Evolutionary conservation across 2,329 filamentous ascomycete genomes (phyloP).

Genomic region (Phyllosticta citribraziliensis): DNA sequence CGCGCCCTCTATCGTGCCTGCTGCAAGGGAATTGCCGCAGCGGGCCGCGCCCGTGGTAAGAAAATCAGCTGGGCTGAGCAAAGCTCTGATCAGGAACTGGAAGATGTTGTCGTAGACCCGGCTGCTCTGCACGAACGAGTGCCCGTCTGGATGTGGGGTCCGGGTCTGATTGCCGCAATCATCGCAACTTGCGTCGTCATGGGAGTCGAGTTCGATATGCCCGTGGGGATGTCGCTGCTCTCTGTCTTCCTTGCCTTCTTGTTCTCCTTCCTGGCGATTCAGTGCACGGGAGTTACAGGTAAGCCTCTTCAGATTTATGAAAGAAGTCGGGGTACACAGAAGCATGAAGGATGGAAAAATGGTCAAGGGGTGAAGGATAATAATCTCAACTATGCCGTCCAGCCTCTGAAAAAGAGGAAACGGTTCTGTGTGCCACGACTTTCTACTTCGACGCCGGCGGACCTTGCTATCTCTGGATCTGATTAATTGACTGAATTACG

Average conservation of each 20-base stretch:
- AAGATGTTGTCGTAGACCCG: slow-evolving; percentile 41
- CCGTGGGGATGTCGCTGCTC: slow-evolving; percentile 47
- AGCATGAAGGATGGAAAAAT: too few species aligned
- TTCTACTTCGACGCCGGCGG: too few species aligned
- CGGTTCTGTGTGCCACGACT: too few species aligned
- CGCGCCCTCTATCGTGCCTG: slow-evolving; percentile 40
- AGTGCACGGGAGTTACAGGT: slow-evolving; percentile 46
- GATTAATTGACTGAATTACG: slow-evolving; percentile 1
- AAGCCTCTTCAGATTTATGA: background rate
- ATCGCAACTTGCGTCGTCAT: slow-evolving; percentile 44
- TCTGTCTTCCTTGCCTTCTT: slow-evolving; percentile 49
- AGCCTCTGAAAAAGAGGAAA: too few species aligned
- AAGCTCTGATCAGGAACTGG: slow-evolving; percentile 28
- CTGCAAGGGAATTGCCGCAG: slow-evolving; percentile 33
- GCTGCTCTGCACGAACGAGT: slow-evolving; percentile 39
- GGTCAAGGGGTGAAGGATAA: too few species aligned
- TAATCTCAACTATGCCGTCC: too few species aligned
- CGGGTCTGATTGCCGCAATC: slow-evolving; percentile 38
- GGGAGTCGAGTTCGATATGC: slow-evolving; percentile 45
- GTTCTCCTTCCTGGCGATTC: slow-evolving; percentile 52
- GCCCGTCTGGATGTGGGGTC: slow-evolving; percentile 44
- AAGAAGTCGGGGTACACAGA: background rate
- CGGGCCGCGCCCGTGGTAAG: slow-evolving; percentile 34
- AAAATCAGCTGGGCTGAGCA: slow-evolving; percentile 34
- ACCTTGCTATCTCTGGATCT: background rate